A percentile compares a stretch with the other conserved stretches of the same genome.
Evolutionary conservation across 305 asterid species (phyloP).

Genomic region (Fraxinus floribunda): DNA sequence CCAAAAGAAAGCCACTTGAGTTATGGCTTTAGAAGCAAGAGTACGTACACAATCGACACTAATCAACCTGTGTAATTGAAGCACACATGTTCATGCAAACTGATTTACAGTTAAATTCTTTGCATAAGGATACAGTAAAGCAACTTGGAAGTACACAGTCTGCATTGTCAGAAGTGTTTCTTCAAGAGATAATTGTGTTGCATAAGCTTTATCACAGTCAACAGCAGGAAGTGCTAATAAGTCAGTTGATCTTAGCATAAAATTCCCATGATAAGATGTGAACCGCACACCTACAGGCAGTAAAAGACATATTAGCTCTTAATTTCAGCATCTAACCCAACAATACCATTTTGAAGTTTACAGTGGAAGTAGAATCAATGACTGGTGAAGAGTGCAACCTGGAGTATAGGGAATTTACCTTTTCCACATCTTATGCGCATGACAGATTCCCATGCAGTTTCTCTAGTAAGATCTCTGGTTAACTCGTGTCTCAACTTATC

Average conservation of each 20-base stretch:
- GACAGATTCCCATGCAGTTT: slow-evolving; percentile 98
- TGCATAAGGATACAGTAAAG: slow-evolving; percentile 84
- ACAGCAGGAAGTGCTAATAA: slow-evolving; percentile 94
- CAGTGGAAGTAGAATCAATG: slow-evolving; percentile 2
- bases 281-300: slow-evolving; percentile 80
- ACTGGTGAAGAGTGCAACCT: slow-evolving; percentile 5
- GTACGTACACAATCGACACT: background rate
- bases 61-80: background rate
- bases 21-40: background rate
- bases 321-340: slow-evolving; percentile 26
- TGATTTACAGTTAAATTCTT: slow-evolving; percentile 7
- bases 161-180: slow-evolving; percentile 79
- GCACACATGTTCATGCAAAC: slow-evolving; percentile 11
- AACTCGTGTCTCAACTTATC: slow-evolving; percentile 83
- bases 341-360: background rate
- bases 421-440: slow-evolving; percentile 98
- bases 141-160: slow-evolving; percentile 91
- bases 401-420: slow-evolving; percentile 46
- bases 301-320: slow-evolving; percentile 13
- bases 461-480: slow-evolving; percentile 87
- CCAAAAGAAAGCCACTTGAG: background rate
- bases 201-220: slow-evolving; percentile 98
- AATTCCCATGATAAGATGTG: slow-evolving; percentile 96
- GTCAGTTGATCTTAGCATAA: slow-evolving; percentile 97
- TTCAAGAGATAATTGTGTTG: slow-evolving; percentile 87